Conservation (phyloP, 208 protist genomes). For the Leishmania gerbilli region DNA sequence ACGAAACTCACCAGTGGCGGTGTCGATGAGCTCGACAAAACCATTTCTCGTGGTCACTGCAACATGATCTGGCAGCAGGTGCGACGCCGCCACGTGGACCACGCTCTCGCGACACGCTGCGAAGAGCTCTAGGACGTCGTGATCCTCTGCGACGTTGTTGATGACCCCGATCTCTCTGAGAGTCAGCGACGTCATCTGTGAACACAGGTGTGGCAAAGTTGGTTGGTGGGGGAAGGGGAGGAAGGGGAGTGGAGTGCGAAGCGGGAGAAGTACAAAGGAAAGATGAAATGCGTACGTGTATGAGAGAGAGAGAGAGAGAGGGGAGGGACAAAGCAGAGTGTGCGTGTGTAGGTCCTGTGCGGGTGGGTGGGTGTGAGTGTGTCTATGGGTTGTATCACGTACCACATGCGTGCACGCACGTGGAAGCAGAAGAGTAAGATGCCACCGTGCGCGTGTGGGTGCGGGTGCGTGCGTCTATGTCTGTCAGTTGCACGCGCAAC, state of each 20-base stretch:
- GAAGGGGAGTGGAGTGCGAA: neutral
- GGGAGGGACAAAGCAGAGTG: neutral
- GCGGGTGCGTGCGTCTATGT: neutral
- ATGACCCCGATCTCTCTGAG: conserved; percentile 59
- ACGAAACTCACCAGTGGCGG: conserved; percentile 65
- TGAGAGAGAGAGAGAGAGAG: neutral
- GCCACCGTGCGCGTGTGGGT: neutral
- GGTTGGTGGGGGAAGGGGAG: neutral
- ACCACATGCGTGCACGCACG: neutral
- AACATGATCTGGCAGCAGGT: conserved; percentile 51
- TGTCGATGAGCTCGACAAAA: conserved; percentile 80
- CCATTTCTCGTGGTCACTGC: conserved; percentile 75
- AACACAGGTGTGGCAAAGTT: neutral
- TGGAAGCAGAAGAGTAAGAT: neutral
- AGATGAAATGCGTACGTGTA: neutral
- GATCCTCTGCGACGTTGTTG: conserved; percentile 35
- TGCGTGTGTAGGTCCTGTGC: neutral
- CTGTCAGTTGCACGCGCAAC: neutral
- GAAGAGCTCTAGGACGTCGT: conserved; percentile 64
- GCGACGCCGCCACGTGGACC: conserved; percentile 49
- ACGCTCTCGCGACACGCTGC: conserved; percentile 67
- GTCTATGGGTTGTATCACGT: neutral
- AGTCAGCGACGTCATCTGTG: conserved; percentile 42
- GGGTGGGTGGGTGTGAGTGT: neutral
- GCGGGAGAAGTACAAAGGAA: conserved; percentile 11